Base-by-base conservation (phyloP, 495 filamentous ascomycete species). In the Patellaria atrata region DNA sequence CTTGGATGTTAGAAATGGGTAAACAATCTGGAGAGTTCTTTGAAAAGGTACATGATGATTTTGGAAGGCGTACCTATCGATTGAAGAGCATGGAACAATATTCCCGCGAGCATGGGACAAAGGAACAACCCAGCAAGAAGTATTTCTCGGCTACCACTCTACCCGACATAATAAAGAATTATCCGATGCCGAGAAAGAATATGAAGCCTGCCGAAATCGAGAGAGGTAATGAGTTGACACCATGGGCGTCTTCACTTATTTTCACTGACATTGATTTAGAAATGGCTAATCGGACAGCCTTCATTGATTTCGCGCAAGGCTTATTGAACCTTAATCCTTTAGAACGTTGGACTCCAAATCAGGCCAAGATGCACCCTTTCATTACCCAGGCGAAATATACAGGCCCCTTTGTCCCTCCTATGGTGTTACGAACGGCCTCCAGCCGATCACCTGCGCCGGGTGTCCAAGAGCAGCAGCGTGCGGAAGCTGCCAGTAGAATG, bases 1-100 rank as follows among this genome's bases (percentile, higher is more conserved):
- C 81, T 38, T 99, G 91, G 91, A 99, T 99, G 91, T 66, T 99
- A 30, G 91, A 99, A 54, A 89, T 94, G 72, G 91, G 91, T 43
- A 99, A 96, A 58, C 91, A 99, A 53, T 79, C 85, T 2, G 82
- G 83, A 16, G 87, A 96, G 50, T 99, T 96, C 54, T 99, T 94
- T 53, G 86, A 99, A 55, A 96, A 93, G 60, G 70, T 70, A 11
- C 81, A 87, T 45, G 91, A 99, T 47, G 78, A 83, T 41, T 99
- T 79, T 52, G 86, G 86, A 14, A 68, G 91, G 38, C 76, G 83
- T 46, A 82, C 73, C 11, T 94, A 93, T 53, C 76, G 86, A 26
- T 63, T 99, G 13, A 99, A 99, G 64, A 81, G 77, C 38, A 83
- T 99, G 77, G 91, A 99, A 53, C 82, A 92, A 48, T 99, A 94